These are phyloP conservation scores for Fusarium palustre DNA, from an alignment of 2,329 filamentous ascomycete species.

Conservation along the genomic window DNA sequence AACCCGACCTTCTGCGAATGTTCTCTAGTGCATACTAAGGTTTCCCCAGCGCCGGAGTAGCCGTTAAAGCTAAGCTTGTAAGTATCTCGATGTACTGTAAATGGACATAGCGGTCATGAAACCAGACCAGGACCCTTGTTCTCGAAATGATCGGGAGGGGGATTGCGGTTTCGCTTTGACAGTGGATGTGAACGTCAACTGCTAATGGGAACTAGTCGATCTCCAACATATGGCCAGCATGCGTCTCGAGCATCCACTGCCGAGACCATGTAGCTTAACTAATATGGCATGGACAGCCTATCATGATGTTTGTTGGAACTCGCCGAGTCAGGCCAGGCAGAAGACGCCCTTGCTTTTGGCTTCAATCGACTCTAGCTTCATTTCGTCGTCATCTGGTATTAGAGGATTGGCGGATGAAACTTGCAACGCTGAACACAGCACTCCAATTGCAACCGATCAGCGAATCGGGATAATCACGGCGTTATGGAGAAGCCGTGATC, in stretches of 20 bases:
- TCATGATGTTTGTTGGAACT: neutral
- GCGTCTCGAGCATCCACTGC: slow-evolving; percentile 7
- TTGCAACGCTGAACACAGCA: neutral
- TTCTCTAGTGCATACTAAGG: slow-evolving; percentile 1
- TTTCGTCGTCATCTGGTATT: slow-evolving; percentile 11
- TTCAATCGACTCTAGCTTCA: slow-evolving; percentile 1
- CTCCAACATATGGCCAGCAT: slow-evolving; percentile 17
- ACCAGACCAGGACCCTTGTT: slow-evolving; percentile 28
- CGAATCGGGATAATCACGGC: slow-evolving; percentile 10
- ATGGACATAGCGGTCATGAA: slow-evolving; percentile 29
- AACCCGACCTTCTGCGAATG: neutral
- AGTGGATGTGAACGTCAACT: slow-evolving; percentile 20
- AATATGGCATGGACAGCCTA: neutral
- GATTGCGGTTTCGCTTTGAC: slow-evolving; percentile 1
- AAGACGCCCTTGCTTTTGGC: neutral
- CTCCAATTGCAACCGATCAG: neutral
- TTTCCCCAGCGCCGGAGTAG: slow-evolving; percentile 4
- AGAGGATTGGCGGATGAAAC: slow-evolving; percentile 15
- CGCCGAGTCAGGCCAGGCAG: slow-evolving; percentile 1
- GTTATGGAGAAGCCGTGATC: slow-evolving; percentile 1
- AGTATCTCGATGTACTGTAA: slow-evolving; percentile 21
- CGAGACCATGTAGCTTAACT: neutral
- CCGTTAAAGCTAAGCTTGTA: slow-evolving; percentile 14
- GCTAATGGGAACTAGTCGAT: slow-evolving; percentile 23
- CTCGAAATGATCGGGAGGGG: slow-evolving; percentile 20